Evolutionary conservation across 768 basidiomycete species (phyloP), one percentile per base, ranked within the genome.

Genomic region (Tulasnella sp.): DNA sequence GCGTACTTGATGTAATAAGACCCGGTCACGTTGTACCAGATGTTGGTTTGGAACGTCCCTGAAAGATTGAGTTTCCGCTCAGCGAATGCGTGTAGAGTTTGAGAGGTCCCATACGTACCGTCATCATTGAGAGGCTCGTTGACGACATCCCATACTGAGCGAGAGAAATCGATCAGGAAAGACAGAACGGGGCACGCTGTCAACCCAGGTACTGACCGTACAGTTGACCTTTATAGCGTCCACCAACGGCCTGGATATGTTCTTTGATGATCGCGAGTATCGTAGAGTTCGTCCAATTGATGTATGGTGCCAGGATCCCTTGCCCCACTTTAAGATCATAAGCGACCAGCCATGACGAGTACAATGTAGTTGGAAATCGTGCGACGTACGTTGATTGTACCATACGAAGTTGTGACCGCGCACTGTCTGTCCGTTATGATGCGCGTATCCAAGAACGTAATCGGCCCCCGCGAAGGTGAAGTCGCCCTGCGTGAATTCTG

Each of bases 61-160:
- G 3, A 5, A 2, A 21, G 41, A 43, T 10, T n/a, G 41, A 43
- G n/a, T 10, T 43, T n/a, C n/a, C n/a, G 41, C 10, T 10, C 41
- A 43, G n/a, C 10, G 41, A 27, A 11, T 49, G 3, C 24, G 17
- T 51, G 11, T 15, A 51, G 12, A 11, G 17, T 27, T n/a, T 22
- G 3, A 50, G 8, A 30, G 21, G 25, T 12, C 7, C 4, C n/a
- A 21, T 12, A 31, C 61, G 31, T 41, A 59, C 61, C 81, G 63
- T 82, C 74, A 30, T 82, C 81, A 63, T 81, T 78, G 71, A 82
- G 79, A 9, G 78, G 74, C 66, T 81, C 79, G 53, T 80, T 81
- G 54, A 80, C 68, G 38, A 80, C 78, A 65, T 80, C 78, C 78
- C 78, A 54, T 25, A 29, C 34, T 38, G 34, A 38, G 15, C 25